Evolutionary conservation across 441 rosid genomes (phyloP).

Genomic region (Dalechampia spathulata): DNA sequence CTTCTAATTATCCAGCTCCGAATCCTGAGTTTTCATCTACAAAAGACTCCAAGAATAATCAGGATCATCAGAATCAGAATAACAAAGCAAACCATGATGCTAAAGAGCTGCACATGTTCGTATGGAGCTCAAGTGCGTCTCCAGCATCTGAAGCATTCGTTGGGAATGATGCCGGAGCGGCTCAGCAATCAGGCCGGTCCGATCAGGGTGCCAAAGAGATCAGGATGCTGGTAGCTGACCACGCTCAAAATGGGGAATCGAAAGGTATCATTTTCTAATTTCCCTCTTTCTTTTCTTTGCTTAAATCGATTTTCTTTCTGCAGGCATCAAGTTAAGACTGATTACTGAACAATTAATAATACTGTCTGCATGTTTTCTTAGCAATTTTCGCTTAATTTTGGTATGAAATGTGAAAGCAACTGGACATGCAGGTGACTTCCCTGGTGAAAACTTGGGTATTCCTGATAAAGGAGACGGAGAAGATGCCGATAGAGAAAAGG

Average conservation of each 20-base stretch:
- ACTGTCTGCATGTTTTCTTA: no score
- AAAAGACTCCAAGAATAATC: slow-evolving; percentile 24
- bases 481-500: slow-evolving; percentile 53
- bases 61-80: slow-evolving; percentile 18
- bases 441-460: slow-evolving; percentile 42
- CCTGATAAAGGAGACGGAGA: slow-evolving; percentile 32
- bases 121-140: slow-evolving; percentile 92
- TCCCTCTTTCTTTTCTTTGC: no score
- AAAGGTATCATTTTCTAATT: slow-evolving; percentile 45
- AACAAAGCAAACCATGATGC: slow-evolving; percentile 35
- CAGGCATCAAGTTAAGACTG: no score
- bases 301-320: no score
- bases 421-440: slow-evolving; percentile 40
- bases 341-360: no score
- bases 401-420: slow-evolving; percentile 21
- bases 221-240: slow-evolving; percentile 77
- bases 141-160: slow-evolving; percentile 86
- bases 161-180: slow-evolving; percentile 43
- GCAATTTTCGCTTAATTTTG: no score
- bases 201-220: slow-evolving; percentile 93
- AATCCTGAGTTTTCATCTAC: slow-evolving; percentile 53
- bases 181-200: slow-evolving; percentile 67
- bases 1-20: slow-evolving; percentile 95
- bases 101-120: slow-evolving; percentile 91
- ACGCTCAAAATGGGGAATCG: slow-evolving; percentile 58